These are phyloP conservation scores for Kwoniella sp. DNA, from an alignment of 768 basidiomycete genomes.

Conservation along the genomic window DNA sequence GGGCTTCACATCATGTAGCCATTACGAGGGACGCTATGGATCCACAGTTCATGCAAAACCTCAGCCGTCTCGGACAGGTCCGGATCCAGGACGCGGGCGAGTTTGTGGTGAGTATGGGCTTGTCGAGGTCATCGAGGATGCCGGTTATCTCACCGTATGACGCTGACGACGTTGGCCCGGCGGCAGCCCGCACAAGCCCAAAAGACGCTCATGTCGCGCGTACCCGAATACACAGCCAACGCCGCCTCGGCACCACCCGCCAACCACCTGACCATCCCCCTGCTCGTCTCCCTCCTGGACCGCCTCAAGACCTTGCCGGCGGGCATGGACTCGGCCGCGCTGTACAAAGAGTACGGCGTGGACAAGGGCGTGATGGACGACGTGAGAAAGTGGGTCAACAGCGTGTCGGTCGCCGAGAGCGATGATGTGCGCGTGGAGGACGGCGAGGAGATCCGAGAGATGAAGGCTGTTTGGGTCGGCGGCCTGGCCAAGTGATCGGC, in stretches of 20 bases:
- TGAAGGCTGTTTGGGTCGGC: slow-evolving; percentile 36
- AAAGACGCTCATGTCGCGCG: slow-evolving; percentile 39
- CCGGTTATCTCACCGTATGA: no score
- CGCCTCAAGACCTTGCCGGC: slow-evolving; percentile 30
- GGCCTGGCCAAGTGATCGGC: slow-evolving; percentile 1
- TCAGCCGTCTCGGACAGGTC: slow-evolving; percentile 44
- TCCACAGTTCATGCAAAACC: slow-evolving; percentile 47
- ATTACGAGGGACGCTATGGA: slow-evolving; percentile 42
- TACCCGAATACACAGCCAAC: slow-evolving; percentile 10
- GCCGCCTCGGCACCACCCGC: slow-evolving; percentile 23
- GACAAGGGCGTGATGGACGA: slow-evolving; percentile 24
- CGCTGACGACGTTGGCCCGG: no score
- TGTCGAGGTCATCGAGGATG: neutral
- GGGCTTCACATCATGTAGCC: slow-evolving; percentile 22
- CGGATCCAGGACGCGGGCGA: slow-evolving; percentile 39
- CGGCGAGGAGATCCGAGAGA: slow-evolving; percentile 41
- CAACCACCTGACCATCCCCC: slow-evolving; percentile 36
- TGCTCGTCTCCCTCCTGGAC: slow-evolving; percentile 42
- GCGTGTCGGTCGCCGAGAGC: slow-evolving; percentile 40
- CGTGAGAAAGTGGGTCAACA: slow-evolving; percentile 44
- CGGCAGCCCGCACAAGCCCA: slow-evolving; percentile 40
- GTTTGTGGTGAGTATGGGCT: slow-evolving; percentile 29
- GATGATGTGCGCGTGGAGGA: slow-evolving; percentile 35
- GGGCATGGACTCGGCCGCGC: slow-evolving; percentile 10
- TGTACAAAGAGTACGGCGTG: slow-evolving; percentile 42